Evolutionary conservation across 23 red algal species (phyloP).

Genomic region (Gracilariopsis chorda): DNA sequence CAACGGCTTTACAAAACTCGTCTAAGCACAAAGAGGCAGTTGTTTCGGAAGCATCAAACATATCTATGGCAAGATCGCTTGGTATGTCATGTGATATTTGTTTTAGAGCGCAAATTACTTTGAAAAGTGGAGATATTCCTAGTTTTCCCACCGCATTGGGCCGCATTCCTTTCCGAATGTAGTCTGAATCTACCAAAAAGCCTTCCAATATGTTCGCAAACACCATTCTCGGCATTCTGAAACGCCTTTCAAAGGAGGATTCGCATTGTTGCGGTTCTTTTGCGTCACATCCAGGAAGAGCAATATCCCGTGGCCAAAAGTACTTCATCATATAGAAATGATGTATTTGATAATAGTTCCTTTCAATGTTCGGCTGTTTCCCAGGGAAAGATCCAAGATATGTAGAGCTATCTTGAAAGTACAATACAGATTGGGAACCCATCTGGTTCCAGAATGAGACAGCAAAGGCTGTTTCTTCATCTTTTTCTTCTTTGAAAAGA

Average conservation of each 20-base stretch:
- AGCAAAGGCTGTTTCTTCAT: no score
- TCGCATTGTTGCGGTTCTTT: not conserved
- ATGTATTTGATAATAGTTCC: constrained; percentile 1
- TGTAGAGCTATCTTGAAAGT: no score
- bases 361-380: constrained; percentile 14
- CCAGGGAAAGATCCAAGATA: constrained; percentile 13
- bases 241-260: not conserved
- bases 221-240: no score
- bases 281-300: not conserved
- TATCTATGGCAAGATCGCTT: constrained; percentile 19
- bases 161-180: not conserved
- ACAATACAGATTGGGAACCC: no score
- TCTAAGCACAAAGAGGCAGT: not conserved
- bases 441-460: no score
- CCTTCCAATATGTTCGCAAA: not conserved
- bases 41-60: constrained; percentile 39
- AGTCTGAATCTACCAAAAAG: not conserved
- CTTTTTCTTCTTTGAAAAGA: no score
- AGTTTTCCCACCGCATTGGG: constrained; percentile 19
- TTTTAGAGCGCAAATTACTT: constrained; percentile 16
- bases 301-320: constrained; percentile 10
- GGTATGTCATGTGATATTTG: constrained; percentile 21
- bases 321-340: constrained; percentile 40
- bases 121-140: constrained; percentile 33
- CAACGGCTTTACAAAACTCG: not conserved